A percentile compares a stretch with the other conserved stretches of the same genome.
phyloP scores from a whole-genome alignment of 2,329 filamentous ascomycete species.

The Alternaria sp. region DNA sequence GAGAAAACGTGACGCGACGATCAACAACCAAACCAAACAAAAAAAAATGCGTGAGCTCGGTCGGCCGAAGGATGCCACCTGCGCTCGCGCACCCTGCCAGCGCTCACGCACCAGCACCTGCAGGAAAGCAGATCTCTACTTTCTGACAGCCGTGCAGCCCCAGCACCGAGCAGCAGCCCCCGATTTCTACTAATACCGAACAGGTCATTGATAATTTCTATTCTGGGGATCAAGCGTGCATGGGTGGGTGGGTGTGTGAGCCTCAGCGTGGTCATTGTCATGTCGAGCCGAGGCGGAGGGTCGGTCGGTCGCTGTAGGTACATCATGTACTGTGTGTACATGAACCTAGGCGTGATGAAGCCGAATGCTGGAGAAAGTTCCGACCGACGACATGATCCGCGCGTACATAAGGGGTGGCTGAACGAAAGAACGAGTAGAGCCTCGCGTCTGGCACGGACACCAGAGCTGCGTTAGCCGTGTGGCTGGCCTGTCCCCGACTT shows the following conservation, averaged over 20 bases:
- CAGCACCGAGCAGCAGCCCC: not conserved
- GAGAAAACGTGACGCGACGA: not conserved
- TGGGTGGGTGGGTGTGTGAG: not conserved
- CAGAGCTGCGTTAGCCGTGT: not conserved
- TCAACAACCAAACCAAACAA: not conserved
- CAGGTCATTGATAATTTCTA: conserved; percentile 11
- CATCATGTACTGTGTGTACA: not conserved
- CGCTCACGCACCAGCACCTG: not conserved
- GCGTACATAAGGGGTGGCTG: not conserved
- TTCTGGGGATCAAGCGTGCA: not conserved
- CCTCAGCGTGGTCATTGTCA: not conserved
- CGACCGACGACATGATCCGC: not conserved
- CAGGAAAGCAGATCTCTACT: not conserved
- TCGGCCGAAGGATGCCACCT: not conserved
- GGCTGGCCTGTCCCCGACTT: not conserved
- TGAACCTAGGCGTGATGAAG: not conserved
- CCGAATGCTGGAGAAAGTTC: conserved; percentile 2
- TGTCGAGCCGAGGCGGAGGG: not conserved
- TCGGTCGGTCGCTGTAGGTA: not conserved
- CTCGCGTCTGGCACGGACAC: not conserved
- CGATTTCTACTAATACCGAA: not conserved
- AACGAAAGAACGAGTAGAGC: not conserved
- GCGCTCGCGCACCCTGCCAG: not conserved
- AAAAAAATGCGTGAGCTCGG: not conserved
- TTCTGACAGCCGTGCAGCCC: not conserved